These are phyloP conservation scores for Ogataea dorogensis DNA, from an alignment of 805 yeast species.

Conservation along the genomic window DNA sequence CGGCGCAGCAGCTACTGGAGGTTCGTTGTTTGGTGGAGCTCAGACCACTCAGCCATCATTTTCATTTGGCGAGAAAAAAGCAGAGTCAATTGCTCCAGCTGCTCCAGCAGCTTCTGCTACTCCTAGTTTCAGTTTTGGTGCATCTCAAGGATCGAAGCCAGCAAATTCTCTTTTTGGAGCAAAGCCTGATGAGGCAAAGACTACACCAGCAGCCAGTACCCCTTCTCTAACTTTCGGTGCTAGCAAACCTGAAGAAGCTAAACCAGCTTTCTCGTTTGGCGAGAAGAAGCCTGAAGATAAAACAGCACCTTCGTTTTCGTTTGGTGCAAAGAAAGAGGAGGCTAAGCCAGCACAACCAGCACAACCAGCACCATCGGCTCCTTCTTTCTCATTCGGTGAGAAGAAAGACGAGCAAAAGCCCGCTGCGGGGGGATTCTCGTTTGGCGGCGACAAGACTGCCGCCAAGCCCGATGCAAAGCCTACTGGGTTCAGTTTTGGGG, in stretches of 20 bases:
- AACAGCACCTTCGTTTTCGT: slow-evolving; percentile 7
- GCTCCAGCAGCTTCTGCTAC: slow-evolving; percentile 1
- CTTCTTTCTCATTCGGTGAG: slow-evolving; percentile 14
- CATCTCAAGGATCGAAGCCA: neutral
- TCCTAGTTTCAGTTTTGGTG: neutral
- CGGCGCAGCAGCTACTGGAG: slow-evolving; percentile 1
- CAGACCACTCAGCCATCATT: slow-evolving; percentile 1
- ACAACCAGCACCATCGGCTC: slow-evolving; percentile 12
- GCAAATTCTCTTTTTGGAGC: neutral
- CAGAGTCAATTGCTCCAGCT: neutral
- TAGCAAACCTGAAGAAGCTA: neutral
- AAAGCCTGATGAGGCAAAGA: too few relatives aligned
- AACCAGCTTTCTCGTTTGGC: neutral
- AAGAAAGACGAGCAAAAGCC: slow-evolving; percentile 8
- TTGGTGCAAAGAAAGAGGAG: slow-evolving; percentile 16
- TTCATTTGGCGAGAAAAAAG: slow-evolving; percentile 4
- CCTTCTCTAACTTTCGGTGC: slow-evolving; percentile 4
- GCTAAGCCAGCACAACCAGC: too few relatives aligned
- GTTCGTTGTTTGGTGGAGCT: slow-evolving; percentile 16
- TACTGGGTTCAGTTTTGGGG: slow-evolving; percentile 10
- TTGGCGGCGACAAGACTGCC: slow-evolving; percentile 11
- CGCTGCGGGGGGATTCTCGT: slow-evolving; percentile 10
- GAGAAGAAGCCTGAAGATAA: neutral
- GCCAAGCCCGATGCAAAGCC: slow-evolving; percentile 2
- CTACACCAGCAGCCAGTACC: slow-evolving; percentile 1